Conservation (phyloP, 2,329 filamentous ascomycete species). For the Colletotrichum sp. region DNA sequence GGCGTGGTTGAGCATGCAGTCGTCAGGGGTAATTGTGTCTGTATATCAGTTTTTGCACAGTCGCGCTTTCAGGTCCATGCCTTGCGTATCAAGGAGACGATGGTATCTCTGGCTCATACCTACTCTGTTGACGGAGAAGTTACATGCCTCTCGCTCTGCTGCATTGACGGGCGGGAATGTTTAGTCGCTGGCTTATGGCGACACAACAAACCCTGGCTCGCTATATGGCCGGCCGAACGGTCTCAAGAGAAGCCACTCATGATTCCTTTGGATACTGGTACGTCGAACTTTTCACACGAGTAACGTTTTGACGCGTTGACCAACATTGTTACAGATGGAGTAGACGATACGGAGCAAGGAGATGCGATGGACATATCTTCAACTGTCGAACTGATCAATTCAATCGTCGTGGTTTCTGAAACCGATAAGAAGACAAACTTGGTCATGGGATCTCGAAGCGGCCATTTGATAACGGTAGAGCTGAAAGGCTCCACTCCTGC, state of each 20-base stretch:
- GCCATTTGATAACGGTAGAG: slow-evolving; percentile 50
- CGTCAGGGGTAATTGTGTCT: slow-evolving; percentile 40
- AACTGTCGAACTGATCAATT: slow-evolving; percentile 40
- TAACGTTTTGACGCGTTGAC: neutral
- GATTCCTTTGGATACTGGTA: slow-evolving; percentile 27
- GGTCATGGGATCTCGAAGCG: slow-evolving; percentile 55
- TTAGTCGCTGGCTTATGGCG: slow-evolving; percentile 39
- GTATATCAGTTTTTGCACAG: slow-evolving; percentile 44
- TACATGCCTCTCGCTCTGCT: slow-evolving; percentile 49
- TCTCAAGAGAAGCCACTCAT: neutral
- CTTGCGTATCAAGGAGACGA: slow-evolving; percentile 38
- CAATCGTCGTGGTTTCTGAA: slow-evolving; percentile 39
- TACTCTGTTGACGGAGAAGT: slow-evolving; percentile 50
- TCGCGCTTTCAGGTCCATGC: slow-evolving; percentile 43
- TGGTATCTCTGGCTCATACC: slow-evolving; percentile 30
- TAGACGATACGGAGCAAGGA: neutral
- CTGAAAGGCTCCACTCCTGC: slow-evolving; percentile 24
- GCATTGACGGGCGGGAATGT: slow-evolving; percentile 26
- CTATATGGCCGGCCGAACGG: slow-evolving; percentile 27
- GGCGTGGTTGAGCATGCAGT: slow-evolving; percentile 47
- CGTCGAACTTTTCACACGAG: neutral
- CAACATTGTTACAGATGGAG: neutral
- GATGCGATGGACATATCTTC: slow-evolving; percentile 14
- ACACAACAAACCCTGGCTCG: slow-evolving; percentile 36
- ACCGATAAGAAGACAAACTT: slow-evolving; percentile 36